Evolutionary conservation across 163 green algal genomes (phyloP), one percentile per base, ranked within the genome.

Genomic region (Scenedesmus sp.): DNA sequence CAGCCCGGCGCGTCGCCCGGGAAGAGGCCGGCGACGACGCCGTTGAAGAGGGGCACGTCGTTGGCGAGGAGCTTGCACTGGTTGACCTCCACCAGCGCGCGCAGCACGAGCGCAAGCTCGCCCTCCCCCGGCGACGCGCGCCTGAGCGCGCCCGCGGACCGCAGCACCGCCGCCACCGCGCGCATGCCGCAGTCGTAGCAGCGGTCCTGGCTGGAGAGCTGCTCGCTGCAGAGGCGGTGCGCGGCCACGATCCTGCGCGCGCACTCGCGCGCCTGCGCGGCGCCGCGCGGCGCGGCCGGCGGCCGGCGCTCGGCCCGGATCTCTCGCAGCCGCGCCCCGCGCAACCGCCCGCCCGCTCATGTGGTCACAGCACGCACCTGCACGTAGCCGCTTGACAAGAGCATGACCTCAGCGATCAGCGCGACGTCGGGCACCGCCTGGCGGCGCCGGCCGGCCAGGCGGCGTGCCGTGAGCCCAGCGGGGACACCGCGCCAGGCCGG

Each of bases 71-170:
- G 94, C 84, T 95, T 95, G 89, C 89, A 94, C 33, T 95, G 81
- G 86, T 96, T 95, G 74, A 95, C 91, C 60, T 95, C 90, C 33
- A 94, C 88, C 73, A 95, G 93, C 82, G 90, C 92, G 22, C 91
- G 86, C 83, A 96, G 82, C 88, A 94, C 92, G 18, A 94, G 89
- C 66, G 92, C 86, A 42, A 91, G 89, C 87, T 97, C 92, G 56
- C 92, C 82, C 26, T 92, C 82, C 24, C 89, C 70, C 9, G 92
- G 91, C 70, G 88, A 92, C 33, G 87, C 82, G 60, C 89, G 83
- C 88, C 95, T 97, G 9, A 96, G 84, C 36, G n/a, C 63, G 77
- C 86, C 88, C 44, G 91, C 91, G 9, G 92, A 89, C n/a, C 87
- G 75, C 44, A 96, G 90, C 74, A 96, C 89, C 0, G 89, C 87